A percentile compares a stretch with the other conserved stretches of the same genome.
phyloP scores from a whole-genome alignment of 345 rosid genomes.

The Geranium rotundifolium region DNA sequence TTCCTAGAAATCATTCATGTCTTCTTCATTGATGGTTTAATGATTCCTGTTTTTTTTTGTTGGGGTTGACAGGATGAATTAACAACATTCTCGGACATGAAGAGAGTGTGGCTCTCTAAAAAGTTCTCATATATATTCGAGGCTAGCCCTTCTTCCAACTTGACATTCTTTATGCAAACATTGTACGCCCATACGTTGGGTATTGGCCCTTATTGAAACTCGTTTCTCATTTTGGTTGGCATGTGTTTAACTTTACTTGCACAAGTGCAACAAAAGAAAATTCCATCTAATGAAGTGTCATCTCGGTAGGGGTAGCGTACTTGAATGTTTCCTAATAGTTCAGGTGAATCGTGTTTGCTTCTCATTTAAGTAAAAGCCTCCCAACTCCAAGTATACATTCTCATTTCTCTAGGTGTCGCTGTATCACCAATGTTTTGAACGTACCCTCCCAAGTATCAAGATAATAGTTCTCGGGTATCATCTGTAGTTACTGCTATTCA shows the following conservation, averaged over 20 bases:
- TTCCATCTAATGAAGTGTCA: no score
- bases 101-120: slow-evolving; percentile 47
- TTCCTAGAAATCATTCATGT: neutral
- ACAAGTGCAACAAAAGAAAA: no score
- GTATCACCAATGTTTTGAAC: no score
- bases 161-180: slow-evolving; percentile 61
- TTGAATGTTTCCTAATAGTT: neutral
- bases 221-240: neutral
- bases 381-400: no score
- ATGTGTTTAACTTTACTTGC: no score
- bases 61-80: slow-evolving; percentile 24
- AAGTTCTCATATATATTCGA: slow-evolving; percentile 51
- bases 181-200: slow-evolving; percentile 49
- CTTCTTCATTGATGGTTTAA: neutral
- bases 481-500: no score
- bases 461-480: no score
- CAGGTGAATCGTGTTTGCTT: neutral
- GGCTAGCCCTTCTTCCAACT: slow-evolving; percentile 34
- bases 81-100: slow-evolving; percentile 43
- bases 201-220: slow-evolving; percentile 9
- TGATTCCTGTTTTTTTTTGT: slow-evolving; percentile 2
- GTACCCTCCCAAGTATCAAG: no score
- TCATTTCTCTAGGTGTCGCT: no score
- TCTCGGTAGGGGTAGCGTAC: no score
- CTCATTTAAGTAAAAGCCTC: neutral